A percentile compares a stretch with the other conserved stretches of the same genome.
Conservation (phyloP, 2,329 filamentous ascomycete species). For the Sarocladium kiliense region DNA sequence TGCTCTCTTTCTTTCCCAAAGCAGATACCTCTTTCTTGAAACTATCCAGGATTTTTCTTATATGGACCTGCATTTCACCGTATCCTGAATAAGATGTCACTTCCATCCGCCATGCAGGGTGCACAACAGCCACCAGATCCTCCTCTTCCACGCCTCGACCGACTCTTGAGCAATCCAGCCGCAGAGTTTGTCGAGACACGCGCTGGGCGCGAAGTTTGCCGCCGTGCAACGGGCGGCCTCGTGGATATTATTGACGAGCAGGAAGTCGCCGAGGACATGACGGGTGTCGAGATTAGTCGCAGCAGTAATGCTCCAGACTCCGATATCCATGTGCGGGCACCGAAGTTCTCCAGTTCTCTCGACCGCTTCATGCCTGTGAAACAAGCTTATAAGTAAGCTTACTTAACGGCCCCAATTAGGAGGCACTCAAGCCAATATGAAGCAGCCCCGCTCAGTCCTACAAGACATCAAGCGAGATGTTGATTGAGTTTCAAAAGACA, state of each 20-base stretch:
- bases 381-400: background rate
- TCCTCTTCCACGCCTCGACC: background rate
- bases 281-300: background rate
- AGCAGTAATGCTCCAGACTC: background rate
- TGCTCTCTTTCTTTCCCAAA: too few relatives aligned
- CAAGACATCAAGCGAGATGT: background rate
- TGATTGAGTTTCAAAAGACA: background rate
- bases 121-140: background rate
- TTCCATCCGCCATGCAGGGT: background rate
- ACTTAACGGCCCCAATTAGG: background rate
- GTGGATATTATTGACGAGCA: background rate
- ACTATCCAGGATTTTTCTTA: too few relatives aligned
- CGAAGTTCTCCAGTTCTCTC: background rate
- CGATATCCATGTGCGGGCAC: background rate
- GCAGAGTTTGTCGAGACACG: background rate
- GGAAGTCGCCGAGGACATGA: background rate
- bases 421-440: background rate
- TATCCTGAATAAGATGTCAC: too few relatives aligned
- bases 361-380: background rate
- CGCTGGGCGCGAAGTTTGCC: background rate
- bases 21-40: too few relatives aligned
- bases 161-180: background rate
- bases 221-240: background rate
- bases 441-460: background rate
- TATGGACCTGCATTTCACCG: too few relatives aligned